phyloP scores from a whole-genome alignment of 768 basidiomycete species.

The Podaxis sp. region DNA sequence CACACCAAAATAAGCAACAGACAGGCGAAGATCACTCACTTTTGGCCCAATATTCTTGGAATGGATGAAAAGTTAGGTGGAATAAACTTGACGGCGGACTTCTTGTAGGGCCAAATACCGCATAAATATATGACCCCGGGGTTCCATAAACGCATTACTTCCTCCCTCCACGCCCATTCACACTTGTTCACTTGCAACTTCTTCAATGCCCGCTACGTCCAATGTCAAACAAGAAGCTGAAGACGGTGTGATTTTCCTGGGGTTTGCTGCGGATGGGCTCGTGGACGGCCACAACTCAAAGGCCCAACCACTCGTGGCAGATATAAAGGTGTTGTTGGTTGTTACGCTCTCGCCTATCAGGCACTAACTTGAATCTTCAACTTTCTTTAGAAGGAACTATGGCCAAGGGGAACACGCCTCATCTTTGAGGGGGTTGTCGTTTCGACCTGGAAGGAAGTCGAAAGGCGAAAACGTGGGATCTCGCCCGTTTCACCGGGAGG shows the following conservation, averaged over 20 bases:
- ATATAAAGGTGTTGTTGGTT: not conserved
- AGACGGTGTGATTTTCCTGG: not conserved
- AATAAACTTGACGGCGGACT: not conserved
- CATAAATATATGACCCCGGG: not conserved
- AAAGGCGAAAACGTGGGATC: not conserved
- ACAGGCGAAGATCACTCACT: not conserved
- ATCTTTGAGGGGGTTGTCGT: not conserved
- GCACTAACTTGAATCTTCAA: not conserved
- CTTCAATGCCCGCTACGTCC: not conserved
- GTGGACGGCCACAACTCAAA: too few relatives aligned
- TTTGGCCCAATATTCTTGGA: not conserved
- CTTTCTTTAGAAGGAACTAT: not conserved
- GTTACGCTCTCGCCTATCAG: not conserved
- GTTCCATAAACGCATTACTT: not conserved
- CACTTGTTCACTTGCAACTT: not conserved
- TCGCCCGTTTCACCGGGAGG: not conserved
- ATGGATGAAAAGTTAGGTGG: not conserved
- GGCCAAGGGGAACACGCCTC: not conserved
- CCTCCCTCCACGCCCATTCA: not conserved
- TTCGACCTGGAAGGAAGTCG: not conserved
- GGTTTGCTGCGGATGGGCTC: not conserved
- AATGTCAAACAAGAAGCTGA: not conserved
- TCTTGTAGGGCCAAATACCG: not conserved
- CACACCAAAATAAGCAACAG: not conserved
- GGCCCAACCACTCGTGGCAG: not conserved